Percentiles rank a stretch among this genome's conserved stretches.
phyloP scores from a whole-genome alignment of 2,329 filamentous ascomycete genomes.

The Aaosphaeria arxii region DNA sequence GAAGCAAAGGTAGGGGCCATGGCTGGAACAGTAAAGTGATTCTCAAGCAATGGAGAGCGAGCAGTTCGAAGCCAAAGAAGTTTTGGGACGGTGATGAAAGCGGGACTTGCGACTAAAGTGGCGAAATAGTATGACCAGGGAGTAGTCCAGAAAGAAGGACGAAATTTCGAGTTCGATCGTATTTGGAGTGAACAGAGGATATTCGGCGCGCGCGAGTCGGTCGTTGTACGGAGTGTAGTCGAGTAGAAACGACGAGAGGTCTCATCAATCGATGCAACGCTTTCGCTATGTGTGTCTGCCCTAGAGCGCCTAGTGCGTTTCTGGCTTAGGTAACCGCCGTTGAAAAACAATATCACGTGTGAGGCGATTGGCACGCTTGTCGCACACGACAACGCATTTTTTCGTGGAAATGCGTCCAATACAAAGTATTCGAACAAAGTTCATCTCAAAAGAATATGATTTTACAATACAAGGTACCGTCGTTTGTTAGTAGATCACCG shows the following conservation, averaged over 20 bases:
- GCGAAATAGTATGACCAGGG: not conserved
- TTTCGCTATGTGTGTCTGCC: constrained; percentile 3
- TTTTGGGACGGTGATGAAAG: constrained; percentile 14
- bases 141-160: not conserved
- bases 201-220: constrained; percentile 1
- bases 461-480: no score
- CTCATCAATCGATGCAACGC: constrained; percentile 2
- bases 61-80: constrained; percentile 19
- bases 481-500: no score
- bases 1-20: constrained; percentile 53
- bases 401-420: no score
- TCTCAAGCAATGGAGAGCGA: constrained; percentile 14
- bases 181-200: not conserved
- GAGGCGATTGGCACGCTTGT: no score
- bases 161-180: not conserved
- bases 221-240: constrained; percentile 6
- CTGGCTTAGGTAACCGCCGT: no score
- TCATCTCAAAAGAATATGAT: no score
- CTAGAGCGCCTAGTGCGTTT: not conserved
- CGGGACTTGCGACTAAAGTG: constrained; percentile 17
- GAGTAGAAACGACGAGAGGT: constrained; percentile 7
- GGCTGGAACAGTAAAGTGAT: constrained; percentile 15
- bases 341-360: no score
- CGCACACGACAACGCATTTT: no score
- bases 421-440: no score